phyloP scores from a whole-genome alignment of 2,329 filamentous ascomycete species.

The Ceratocystis variospora region DNA sequence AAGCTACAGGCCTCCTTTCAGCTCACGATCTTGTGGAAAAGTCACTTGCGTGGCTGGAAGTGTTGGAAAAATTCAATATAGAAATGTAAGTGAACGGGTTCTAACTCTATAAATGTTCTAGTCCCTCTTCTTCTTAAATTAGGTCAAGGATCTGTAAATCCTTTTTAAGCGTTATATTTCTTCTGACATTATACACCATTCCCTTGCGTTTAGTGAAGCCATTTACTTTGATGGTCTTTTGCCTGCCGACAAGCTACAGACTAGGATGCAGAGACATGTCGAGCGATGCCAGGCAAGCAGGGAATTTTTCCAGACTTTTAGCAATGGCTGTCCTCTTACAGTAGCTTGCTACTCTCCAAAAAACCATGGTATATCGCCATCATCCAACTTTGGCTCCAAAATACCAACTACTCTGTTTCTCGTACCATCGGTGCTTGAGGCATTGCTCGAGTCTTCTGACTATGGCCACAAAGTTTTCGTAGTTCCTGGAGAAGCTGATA shows the following conservation, averaged over 20 bases:
- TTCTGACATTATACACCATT: not conserved
- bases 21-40: constrained; percentile 41
- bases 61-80: constrained; percentile 41
- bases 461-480: constrained; percentile 38
- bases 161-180: too few relatives aligned
- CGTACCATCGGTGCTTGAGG: constrained; percentile 63
- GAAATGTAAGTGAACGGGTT: constrained; percentile 41
- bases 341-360: constrained; percentile 32
- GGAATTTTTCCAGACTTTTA: constrained; percentile 23
- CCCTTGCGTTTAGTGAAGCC: constrained; percentile 35
- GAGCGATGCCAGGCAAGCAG: constrained; percentile 13
- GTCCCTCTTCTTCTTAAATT: constrained; percentile 19
- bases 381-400: not conserved
- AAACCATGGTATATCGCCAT: not conserved
- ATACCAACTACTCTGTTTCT: constrained; percentile 39
- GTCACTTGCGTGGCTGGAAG: constrained; percentile 48
- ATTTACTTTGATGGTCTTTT: constrained; percentile 83
- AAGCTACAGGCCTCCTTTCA: constrained; percentile 32
- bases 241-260: constrained; percentile 49
- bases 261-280: constrained; percentile 41
- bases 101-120: not conserved
- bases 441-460: constrained; percentile 35
- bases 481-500: constrained; percentile 74
- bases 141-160: too few relatives aligned
- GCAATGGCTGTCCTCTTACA: constrained; percentile 10